phyloP scores from a whole-genome alignment of 208 protist species.

The Strigomonas culicis region DNA sequence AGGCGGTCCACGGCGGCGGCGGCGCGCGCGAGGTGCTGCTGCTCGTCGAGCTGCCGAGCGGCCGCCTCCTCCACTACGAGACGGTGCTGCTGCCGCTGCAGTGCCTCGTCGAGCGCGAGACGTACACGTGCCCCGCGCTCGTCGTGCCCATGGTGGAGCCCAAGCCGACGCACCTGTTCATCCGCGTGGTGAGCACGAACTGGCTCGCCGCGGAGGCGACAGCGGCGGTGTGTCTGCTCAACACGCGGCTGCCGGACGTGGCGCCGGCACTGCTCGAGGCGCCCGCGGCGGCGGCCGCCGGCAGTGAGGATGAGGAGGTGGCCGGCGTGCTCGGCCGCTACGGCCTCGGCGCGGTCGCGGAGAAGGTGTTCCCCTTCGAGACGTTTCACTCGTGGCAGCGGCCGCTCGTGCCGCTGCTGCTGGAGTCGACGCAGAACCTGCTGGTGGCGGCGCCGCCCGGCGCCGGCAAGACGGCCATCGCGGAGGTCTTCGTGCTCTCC shows the following conservation, averaged over 20 bases:
- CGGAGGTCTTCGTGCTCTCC: conserved; percentile 82
- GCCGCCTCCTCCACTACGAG: conserved; percentile 98
- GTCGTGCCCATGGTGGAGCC: conserved; percentile 98
- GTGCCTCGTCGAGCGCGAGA: conserved; percentile 59
- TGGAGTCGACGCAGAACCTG: conserved; percentile 94
- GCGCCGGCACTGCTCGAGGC: conserved; percentile 66
- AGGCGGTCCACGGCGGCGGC: conserved; percentile 81
- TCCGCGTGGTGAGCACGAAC: conserved; percentile 87
- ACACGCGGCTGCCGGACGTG: conserved; percentile 86
- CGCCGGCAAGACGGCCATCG: conserved; percentile 93
- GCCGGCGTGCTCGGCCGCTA: conserved; percentile 61
- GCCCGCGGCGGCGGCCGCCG: conserved; percentile 34
- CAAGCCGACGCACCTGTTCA: conserved; percentile 94
- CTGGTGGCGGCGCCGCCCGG: conserved; percentile 95
- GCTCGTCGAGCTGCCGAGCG: conserved; percentile 94
- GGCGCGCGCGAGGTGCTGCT: conserved; percentile 93
- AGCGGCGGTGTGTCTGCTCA: conserved; percentile 93
- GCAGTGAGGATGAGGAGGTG: conserved; percentile 70
- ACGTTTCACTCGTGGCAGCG: conserved; percentile 95
- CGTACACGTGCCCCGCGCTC: conserved; percentile 83
- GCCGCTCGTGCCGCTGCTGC: conserved; percentile 89
- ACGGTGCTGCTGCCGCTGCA: conserved; percentile 89
- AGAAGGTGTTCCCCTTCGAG: conserved; percentile 89
- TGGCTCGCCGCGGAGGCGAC: conserved; percentile 80
- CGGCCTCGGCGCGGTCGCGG: conserved; percentile 72